Base-by-base conservation (phyloP, 176 grass and related monocot genomes). In the Oryza nivara region DNA sequence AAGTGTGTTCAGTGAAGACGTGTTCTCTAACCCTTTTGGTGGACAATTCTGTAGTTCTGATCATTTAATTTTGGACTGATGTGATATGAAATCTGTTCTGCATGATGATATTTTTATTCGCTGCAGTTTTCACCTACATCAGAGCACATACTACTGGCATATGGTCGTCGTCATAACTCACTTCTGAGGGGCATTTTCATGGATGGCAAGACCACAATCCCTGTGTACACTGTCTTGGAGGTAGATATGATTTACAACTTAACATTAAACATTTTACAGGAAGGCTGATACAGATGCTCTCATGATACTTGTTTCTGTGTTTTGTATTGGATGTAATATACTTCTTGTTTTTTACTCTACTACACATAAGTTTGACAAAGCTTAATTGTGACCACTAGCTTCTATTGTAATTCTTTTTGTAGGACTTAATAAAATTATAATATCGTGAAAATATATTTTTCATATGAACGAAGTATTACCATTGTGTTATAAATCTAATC, bases 191-290 rank as follows among this genome's bases (percentile, higher is more conserved):
- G 88, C 82, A 78, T 96, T 81, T 91, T 99, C 23, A 87, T 96
- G 83, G 96, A 99, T 68, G 96, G 90, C 11, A 88, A 94, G 13
- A 99, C 86, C 79, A 90, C 88, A 30, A 85, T 99, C 79, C 96
- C 91, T 88, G 94, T 92, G 70, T 96, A 94, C 85, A 99, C 89
- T 75, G 96, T 99, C 64, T 99, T 99, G 86, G 96, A 99, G 96
- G 96, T 99, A 78, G 19, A 86, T 85, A 75, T 51, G n/a, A 40
- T 10, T 61, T 41, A 41, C 1, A 71, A 4, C 40, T 60, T 28
- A 54, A 41, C 17, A 41, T 14, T 87, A 58, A 19, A 34, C 79
- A 80, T 46, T 65, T 70, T 86, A 28, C 48, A 75, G 9, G 30
- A 83, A 84, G 73, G 14, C 36, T 85, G 47, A 11, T 19, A 20